A percentile compares a stretch with the other conserved stretches of the same genome.
Conservation (phyloP, 352 stramenopile species). For the Phytopythium kandeliae region DNA sequence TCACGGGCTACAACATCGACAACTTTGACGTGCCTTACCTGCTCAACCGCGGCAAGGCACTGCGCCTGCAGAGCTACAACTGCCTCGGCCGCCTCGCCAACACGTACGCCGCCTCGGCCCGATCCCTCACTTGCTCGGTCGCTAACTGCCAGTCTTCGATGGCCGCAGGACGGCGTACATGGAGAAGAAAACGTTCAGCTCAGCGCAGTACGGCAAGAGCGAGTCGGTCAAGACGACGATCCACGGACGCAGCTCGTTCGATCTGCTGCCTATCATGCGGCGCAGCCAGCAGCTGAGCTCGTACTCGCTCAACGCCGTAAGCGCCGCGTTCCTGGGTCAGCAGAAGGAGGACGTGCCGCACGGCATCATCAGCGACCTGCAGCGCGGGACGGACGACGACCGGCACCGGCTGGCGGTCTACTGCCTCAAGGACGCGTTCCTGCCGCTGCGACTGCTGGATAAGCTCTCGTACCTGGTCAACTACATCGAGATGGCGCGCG, state of each 20-base stretch:
- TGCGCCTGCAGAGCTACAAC: conserved; percentile 77
- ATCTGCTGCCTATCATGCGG: conserved; percentile 99
- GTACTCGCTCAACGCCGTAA: conserved; percentile 99
- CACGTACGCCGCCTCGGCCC: conserved; percentile 55
- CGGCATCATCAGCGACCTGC: conserved; percentile 95
- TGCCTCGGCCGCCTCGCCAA: conserved; percentile 87
- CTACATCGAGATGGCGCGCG: conserved; percentile 99
- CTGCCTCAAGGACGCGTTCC: conserved; percentile 98
- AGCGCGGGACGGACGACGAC: conserved; percentile 96
- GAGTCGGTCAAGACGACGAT: conserved; percentile 99
- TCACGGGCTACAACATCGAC: conserved; percentile 99
- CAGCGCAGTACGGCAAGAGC: conserved; percentile 95
- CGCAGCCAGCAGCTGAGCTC: conserved; percentile 98
- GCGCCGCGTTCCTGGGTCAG: conserved; percentile 95
- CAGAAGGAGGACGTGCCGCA: conserved; percentile 99
- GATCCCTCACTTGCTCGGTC: no score
- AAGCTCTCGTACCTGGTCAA: conserved; percentile 99
- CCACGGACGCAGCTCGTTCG: conserved; percentile 97
- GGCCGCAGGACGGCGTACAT: conserved; percentile 74
- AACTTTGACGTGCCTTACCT: conserved; percentile 99
- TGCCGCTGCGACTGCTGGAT: conserved; percentile 96
- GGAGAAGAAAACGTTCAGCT: conserved; percentile 98
- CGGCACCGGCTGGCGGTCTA: conserved; percentile 98
- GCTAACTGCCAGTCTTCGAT: conserved; percentile 7
- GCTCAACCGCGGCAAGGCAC: conserved; percentile 94